Percentiles rank a stretch among this genome's conserved stretches.
Evolutionary conservation across 176 grass and related monocot species (phyloP).

Genomic region (Carex parvula): DNA sequence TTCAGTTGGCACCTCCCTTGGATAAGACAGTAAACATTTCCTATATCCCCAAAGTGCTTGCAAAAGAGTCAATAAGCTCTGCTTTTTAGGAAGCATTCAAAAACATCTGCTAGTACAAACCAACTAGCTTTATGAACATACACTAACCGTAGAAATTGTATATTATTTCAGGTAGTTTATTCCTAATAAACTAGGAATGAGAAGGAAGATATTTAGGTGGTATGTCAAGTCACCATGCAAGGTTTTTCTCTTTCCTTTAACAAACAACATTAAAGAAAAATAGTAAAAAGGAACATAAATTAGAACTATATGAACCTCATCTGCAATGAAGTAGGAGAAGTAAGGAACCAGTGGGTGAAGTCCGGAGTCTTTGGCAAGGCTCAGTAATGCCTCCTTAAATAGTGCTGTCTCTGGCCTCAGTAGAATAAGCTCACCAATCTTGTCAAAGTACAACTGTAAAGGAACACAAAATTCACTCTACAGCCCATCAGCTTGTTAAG

Average conservation of each 20-base stretch:
- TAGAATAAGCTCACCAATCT: constrained; percentile 87
- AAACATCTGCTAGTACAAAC: neutral
- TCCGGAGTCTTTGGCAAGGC: constrained; percentile 84
- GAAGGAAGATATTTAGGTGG: neutral
- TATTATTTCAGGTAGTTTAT: neutral
- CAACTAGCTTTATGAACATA: neutral
- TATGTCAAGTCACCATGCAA: neutral
- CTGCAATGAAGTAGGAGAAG: constrained; percentile 88
- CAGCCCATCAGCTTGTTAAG: neutral
- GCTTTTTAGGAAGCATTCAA: neutral
- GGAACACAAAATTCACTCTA: neutral
- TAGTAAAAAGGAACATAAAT: neutral
- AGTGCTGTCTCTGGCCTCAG: constrained; percentile 52
- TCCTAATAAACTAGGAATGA: neutral
- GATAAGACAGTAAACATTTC: neutral
- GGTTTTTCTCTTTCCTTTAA: neutral
- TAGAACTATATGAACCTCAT: constrained; percentile 48
- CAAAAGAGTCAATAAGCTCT: constrained; percentile 8
- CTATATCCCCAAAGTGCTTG: neutral
- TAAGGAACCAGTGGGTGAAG: constrained; percentile 93
- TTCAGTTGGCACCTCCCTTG: neutral
- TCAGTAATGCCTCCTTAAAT: constrained; percentile 90
- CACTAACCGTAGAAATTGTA: neutral
- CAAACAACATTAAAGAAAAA: neutral
- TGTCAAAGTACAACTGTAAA: constrained; percentile 88